Base-by-base conservation (phyloP, 106 monocot species). In the Posidonia australis region DNA sequence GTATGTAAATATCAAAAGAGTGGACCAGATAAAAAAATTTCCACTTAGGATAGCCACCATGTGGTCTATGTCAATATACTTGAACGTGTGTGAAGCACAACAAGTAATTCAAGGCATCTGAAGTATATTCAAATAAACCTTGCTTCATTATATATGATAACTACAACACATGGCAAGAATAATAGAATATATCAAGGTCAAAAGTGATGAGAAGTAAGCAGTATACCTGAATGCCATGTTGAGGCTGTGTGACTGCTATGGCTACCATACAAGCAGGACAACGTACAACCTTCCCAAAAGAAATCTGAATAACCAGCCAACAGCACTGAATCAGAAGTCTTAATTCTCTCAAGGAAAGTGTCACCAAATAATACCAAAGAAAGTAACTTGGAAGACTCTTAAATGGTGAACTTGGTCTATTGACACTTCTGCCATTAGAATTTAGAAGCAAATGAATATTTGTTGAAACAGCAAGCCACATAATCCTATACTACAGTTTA, bases 191-290 rank as follows among this genome's bases (percentile, higher is more conserved):
- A 42, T 61, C 5, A 41, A 36, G 17, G 3, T n/a, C n/a, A n/a
- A n/a, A n/a, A n/a, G n/a, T 30, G 16, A 7, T 21, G 16, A 42
- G 10, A 62, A 43, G 9, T 5, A 31, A 43, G 17, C 27, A 68
- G 17, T 55, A 52, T 84, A 92, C 92, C 62, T 92, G 87, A 77
- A 70, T 74, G 41, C 92, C 92, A 65, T 92, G 60, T 68, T 84
- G 84, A 78, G 92, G 87, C 66, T 92, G 92, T 63, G 78, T 84
- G 66, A 92, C 92, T 70, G 92, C 92, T 67, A 92, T 78, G 36
- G 92, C 84, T 58, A 88, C 62, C 66, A 67, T 74, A 65, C 92
- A 92, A 44, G 52, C 76, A 18, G 92, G 92, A 46, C 92, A 92
- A 27, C 58, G 75, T 22, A 92, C 76, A 69, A 87, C 77, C 71